Evolutionary conservation across 75 land plant genomes (phyloP), one percentile per base, ranked within the genome.

Genomic region (Sequoia sempervirens): DNA sequence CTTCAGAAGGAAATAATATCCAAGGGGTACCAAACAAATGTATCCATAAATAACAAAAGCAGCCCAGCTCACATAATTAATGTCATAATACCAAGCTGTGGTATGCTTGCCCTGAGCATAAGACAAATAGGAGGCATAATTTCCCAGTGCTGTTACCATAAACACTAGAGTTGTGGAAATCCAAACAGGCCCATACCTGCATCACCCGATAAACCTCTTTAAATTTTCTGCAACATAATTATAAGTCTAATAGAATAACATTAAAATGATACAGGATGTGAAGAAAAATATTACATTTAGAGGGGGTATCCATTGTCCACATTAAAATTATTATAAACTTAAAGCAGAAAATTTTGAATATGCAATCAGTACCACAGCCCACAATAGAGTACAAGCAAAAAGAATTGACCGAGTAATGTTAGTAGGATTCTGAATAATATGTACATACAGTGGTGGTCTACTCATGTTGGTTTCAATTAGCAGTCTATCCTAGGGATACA

Each of bases 171-270:
- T 90, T n/a, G 95, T 90, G 54, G 93, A 86, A 53, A 92, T 90
- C 95, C 95, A 93, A 54, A 90, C 78, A 64, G 87, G 89, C 30
- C 95, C 95, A 88, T 93, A 93, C 79, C 95, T 93, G 73, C 40
- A 84, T 81, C 82, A 81, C 80, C 80, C 43, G 15, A 78, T 78
- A n/a, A 40, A n/a, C 23, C 80, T 78, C 30, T 18, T 20, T 78
- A 45, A 78, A 13, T 76, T 76, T 17, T 76, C 80, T 23, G 18
- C 30, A 43, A 23, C n/a, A 18, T 37, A 20, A 75, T 18, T 6
- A 20, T 4, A 75, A 75, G 45, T 23, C 3, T 76, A 11, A 76
- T 41, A 37, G 12, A 43, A 43, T 20, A 43, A 76, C n/a, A 41
- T 43, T 26, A 76, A 23, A 20, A 76, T 76, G 45, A 2, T 76